Evolutionary conservation across 164 flowering plant genomes (phyloP), one percentile per base, ranked within the genome.

Genomic region (Vitis amurensis): DNA sequence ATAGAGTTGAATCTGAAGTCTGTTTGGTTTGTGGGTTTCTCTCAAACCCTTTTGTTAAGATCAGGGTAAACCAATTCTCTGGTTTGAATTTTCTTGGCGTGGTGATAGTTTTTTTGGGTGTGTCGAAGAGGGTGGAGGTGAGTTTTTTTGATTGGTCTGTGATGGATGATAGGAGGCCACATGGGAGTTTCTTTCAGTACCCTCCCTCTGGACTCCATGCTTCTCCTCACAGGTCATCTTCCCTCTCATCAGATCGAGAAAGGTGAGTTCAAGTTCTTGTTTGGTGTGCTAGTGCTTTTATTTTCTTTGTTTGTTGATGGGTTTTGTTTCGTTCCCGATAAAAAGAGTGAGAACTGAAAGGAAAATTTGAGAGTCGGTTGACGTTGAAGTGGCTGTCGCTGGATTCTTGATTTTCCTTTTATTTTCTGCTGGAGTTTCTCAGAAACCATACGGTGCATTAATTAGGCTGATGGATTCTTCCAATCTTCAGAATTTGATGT

Each of bases 171-270:
- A 86, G 92, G 75, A 88, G 86, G 44, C 84, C 82, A 50, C 80
- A 90, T 8, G 90, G 91, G 30, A 87, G 90, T 82, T 89, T 74
- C 79, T 86, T 89, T 70, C 97, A 91, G 78, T 89, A 84, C 77
- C 86, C 94, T 29, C 85, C 89, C 37, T 83, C 93, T 61, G 89
- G 87, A 55, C 77, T 82, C 30, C 91, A 84, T 53, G 89, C 90
- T 16, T 86, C 93, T 71, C 90, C 91, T 70, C 87, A 80, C 71
- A 82, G 91, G 83, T 81, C 88, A 71, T 71, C 88, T 60, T 81
- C 91, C 17, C 58, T 75, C 9, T 77, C 87, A 58, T 62, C 88
- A 63, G 93, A 91, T 84, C 88, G 89, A 70, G 93, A 88, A 72
- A 86, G 92, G 97, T 89, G 14, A 16, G 64, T 63, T 16, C 50